Base-by-base conservation (phyloP, 1,284 basidiomycete genomes). In the Ceratobasidium sp. region DNA sequence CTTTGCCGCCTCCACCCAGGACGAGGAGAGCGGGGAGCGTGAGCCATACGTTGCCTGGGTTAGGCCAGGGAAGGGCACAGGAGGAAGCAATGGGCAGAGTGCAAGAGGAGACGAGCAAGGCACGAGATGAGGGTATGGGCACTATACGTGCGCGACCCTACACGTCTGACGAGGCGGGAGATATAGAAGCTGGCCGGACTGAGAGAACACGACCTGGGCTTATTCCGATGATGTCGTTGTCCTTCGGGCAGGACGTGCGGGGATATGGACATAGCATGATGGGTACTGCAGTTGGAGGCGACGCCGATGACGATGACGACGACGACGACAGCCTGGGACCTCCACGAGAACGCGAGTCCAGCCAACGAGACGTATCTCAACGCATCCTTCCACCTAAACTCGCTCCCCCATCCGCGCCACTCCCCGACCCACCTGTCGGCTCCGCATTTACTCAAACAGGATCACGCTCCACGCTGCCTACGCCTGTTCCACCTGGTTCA, bases 191-290 rank as follows among this genome's bases (percentile, higher is more conserved):
- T n/a, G 44, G 35, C 4, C 35, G 35, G 59, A 11, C 47, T 28
- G 59, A 62, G 55, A 41, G 21, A 30, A 43, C 44, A 11, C 54
- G 54, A 43, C 54, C 44, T 32, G 32, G 30, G 55, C 38, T 70
- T 28, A 55, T 70, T 7, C 67, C 67, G 1, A 70, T 70, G 67
- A 55, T 70, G 55, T 70, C 67, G 1, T 41, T 70, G 18, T 70
- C 67, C 18, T 70, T 70, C 49, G 67, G 67, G 9, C 54, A 62
- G 59, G 44, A 47, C 0, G 35, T 38, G 11, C 35, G 35, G 11
- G 59, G 8, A 8, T 6, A 35, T 16, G 54, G 54, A 18, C 14
- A 28, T 28, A 52, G 18, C 30, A 55, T 18, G 7, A 18, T 32
- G 18, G 59, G 59, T 5, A 5, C 32, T 9, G 47, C 59, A 9